Conservation (phyloP, 1,284 basidiomycete genomes). For the Leucoagaricus sp. region DNA sequence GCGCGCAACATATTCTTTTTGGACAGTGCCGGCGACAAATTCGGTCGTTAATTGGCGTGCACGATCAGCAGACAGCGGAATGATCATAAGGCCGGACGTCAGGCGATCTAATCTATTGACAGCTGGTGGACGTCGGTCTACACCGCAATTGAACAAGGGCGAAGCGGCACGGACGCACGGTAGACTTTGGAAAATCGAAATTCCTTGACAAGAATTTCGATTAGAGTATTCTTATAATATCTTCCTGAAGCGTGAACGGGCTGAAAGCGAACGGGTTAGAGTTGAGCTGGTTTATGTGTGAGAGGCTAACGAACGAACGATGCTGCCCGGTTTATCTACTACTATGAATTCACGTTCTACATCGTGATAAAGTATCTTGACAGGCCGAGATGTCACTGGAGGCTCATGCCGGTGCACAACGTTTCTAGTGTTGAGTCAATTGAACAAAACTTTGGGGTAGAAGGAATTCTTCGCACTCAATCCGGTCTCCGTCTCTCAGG, state of each 20-base stretch:
- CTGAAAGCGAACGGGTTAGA: conserved; percentile 40
- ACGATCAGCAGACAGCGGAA: conserved; percentile 76
- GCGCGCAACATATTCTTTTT: conserved; percentile 91
- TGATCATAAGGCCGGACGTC: conserved; percentile 96
- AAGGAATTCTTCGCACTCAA: conserved; percentile 64
- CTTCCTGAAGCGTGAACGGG: conserved; percentile 89
- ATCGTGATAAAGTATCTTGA: conserved; percentile 82
- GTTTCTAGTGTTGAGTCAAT: conserved; percentile 57
- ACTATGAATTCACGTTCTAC: conserved; percentile 83
- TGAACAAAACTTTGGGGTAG: conserved; percentile 1
- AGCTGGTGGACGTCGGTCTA: conserved; percentile 48
- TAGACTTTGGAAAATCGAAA: conserved; percentile 84
- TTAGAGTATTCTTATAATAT: conserved; percentile 86
- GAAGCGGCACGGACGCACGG: conserved; percentile 50
- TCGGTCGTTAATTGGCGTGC: conserved; percentile 78
- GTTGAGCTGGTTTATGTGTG: conserved; percentile 13
- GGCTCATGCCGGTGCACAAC: conserved; percentile 96
- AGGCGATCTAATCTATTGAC: conserved; percentile 94
- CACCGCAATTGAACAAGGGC: not conserved
- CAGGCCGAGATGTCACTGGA: conserved; percentile 86
- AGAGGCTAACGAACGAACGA: conserved; percentile 59
- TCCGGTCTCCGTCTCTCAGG: conserved; percentile 85
- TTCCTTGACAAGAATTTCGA: conserved; percentile 86
- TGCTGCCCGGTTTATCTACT: conserved; percentile 93
- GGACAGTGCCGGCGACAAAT: conserved; percentile 79